Evolutionary conservation across 2,329 filamentous ascomycete genomes (phyloP), one percentile per base, ranked within the genome.

Genomic region (Bipolaris gigantea): DNA sequence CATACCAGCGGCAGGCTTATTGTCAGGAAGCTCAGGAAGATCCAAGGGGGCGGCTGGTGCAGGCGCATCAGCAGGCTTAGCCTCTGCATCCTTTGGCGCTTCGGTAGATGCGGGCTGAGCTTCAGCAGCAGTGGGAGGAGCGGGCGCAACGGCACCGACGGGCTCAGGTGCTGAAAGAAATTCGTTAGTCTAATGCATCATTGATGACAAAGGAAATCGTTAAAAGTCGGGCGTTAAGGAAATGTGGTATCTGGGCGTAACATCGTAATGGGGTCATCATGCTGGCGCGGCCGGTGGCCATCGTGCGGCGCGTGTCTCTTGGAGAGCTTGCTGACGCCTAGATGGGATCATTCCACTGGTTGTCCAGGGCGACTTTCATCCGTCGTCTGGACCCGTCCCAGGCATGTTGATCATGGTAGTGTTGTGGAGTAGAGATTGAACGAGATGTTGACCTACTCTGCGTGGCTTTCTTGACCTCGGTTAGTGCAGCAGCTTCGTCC

Each of bases 1-100:
- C 73, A 75, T 75, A 32, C 72, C 72, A 16, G 69, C 69, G 19
- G 70, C 71, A 21, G 66, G 64, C 56, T 68, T 63, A 11, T 57
- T 59, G 7, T 62, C 50, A 4, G 72, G 69, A 36, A 71, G 50
- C 10, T 60, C 60, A 5, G 69, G 65, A 9, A 62, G 48, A 34
- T 64, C 59, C 18, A 65, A 55, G 2, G 63, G 47, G 25, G 57
- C 58, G 32, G 58, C 55, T 16, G 60, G 57, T 18, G 62, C 55
- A 36, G 51, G 41, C 15, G 41, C 35, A 25, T 59, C 58, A 2
- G 48, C 60, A 4, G 63, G 32, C 47, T 61, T 61, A 3, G 64
- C 58, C 39, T 70, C 63, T 39, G 53, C 49, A 1, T 56, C 57
- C 50, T 57, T 59, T 16, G 64, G 53, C 8, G 59, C 52, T 23